Base-by-base conservation (phyloP, 192 early-diverging fungal genomes). In the Backusella parvicylindrica region DNA sequence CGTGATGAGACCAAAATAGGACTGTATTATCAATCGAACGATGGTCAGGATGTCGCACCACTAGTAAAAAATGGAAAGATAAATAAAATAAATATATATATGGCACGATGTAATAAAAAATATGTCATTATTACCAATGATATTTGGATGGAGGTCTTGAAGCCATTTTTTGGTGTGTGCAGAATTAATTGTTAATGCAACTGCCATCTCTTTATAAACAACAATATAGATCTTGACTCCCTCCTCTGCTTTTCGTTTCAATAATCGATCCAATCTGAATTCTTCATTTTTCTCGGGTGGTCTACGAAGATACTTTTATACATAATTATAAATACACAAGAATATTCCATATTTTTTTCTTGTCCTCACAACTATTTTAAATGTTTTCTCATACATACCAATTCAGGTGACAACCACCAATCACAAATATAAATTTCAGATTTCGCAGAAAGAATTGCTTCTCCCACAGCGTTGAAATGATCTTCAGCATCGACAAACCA, bases 371-470 rank as follows among this genome's bases (percentile, higher is more conserved):
- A 8, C 49, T 21, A 6, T 38, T 8, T 53, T 21, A 8, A 9
- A 12, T 53, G 63, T 15, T 12, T 30, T 35, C 43, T 43, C n/a
- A 70, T 23, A 28, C 53, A 60, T 75, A 86, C 85, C 73, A 95
- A 50, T 74, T 95, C 94, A 35, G 94, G 94, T 38, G 90, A 88
- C 31, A 95, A 83, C 91, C 94, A 95, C 94, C 94, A 95, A 84
- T 93, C 93, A 18, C 82, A 88, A 76, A 92, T 90, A 75, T 89
- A 91, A 68, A 92, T 91, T 64, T 86, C 86, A 21, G 79, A 77
- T 75, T 92, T 92, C 35, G 92, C 91, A 64, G 89, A 83, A 40
- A 89, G 76, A 49, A 93, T 77, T 3, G 92, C 92, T 56, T 92
- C 91, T 2, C 88, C 90, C 12, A 92, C 77, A 1, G 91, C 89